Conservation (phyloP, 2,329 filamentous ascomycete species). For the Fusarium agapanthi region DNA sequence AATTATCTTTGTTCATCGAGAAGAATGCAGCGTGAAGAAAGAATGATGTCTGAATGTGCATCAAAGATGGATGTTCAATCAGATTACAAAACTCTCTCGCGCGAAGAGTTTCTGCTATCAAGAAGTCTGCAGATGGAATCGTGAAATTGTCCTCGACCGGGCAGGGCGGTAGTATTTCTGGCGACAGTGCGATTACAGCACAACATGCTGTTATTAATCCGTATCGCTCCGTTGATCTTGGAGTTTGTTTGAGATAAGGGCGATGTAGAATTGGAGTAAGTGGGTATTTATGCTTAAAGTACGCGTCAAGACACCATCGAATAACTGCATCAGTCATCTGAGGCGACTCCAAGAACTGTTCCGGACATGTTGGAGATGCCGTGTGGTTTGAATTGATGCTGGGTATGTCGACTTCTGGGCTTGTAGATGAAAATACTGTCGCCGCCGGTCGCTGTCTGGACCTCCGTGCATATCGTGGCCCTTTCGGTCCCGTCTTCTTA, state of each 20-base stretch:
- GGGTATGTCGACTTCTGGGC: accelerated
- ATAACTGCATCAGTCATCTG: constrained; percentile 25
- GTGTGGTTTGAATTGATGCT: background rate
- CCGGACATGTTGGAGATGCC: accelerated
- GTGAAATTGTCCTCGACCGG: background rate
- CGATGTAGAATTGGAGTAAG: constrained; percentile 46
- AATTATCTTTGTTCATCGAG: constrained; percentile 45
- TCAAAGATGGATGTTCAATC: constrained; percentile 41
- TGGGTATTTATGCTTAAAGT: constrained; percentile 48
- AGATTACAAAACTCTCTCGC: constrained; percentile 37
- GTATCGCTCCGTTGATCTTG: constrained; percentile 35
- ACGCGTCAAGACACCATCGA: constrained; percentile 42
- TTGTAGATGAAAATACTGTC: background rate
- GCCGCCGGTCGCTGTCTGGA: background rate
- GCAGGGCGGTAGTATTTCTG: constrained; percentile 36
- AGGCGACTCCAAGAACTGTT: background rate
- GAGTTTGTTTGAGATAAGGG: constrained; percentile 13
- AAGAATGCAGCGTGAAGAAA: constrained; percentile 46
- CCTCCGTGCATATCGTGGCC: background rate
- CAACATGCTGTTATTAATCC: constrained; percentile 43
- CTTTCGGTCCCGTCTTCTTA: constrained; percentile 45
- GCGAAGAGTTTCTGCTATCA: constrained; percentile 43
- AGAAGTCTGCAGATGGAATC: constrained; percentile 32
- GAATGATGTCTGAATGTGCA: constrained; percentile 45
- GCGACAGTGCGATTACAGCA: constrained; percentile 41